Evolutionary conservation across 2,329 filamentous ascomycete species (phyloP).

Genomic region (Golovinomyces cichoracearum): DNA sequence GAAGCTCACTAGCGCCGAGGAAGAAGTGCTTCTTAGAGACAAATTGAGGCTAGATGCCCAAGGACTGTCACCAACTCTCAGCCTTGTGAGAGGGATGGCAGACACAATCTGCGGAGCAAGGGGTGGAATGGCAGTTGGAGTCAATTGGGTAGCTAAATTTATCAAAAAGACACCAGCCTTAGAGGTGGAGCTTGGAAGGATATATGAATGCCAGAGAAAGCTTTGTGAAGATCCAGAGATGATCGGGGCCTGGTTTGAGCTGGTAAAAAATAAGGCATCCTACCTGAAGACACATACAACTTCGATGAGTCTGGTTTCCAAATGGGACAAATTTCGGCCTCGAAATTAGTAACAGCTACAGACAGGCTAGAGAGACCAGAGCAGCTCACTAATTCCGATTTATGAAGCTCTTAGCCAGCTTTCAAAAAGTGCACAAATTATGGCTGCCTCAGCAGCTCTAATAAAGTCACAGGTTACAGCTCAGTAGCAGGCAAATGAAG

Average conservation of each 20-base stretch:
- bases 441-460: background rate
- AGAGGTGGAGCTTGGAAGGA: background rate
- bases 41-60: background rate
- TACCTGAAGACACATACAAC: background rate
- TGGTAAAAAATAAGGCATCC: background rate
- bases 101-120: background rate
- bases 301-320: background rate
- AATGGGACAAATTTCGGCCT: background rate
- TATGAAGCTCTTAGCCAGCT: no score
- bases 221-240: background rate
- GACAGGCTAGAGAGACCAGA: background rate
- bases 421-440: background rate
- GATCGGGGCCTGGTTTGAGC: background rate
- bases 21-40: background rate
- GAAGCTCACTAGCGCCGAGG: background rate
- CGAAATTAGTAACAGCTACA: background rate
- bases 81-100: background rate
- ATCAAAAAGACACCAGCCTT: background rate
- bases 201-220: background rate
- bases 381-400: no score
- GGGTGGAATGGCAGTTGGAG: background rate
- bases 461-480: background rate
- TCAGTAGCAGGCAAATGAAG: background rate
- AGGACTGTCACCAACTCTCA: background rate
- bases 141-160: background rate